These are phyloP conservation scores for Plectosphaerella plurivora DNA, from an alignment of 2,329 filamentous ascomycete species.

Conservation along the genomic window DNA sequence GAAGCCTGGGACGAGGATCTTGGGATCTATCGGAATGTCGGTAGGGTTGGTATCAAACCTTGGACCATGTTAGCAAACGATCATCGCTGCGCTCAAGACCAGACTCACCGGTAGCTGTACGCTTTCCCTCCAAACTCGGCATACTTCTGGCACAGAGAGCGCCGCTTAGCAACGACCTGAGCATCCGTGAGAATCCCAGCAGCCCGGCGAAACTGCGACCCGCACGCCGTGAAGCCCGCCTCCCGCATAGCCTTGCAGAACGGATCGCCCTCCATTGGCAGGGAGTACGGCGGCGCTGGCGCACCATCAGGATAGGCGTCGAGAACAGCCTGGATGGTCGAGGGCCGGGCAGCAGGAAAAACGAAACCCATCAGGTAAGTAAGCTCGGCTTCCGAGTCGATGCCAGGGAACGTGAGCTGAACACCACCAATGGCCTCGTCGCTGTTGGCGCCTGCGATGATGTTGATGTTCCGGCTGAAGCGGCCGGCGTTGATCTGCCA, in stretches of 20 bases:
- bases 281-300: slow-evolving; percentile 10
- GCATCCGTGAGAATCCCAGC: slow-evolving; percentile 12
- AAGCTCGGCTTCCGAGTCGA: slow-evolving; percentile 8
- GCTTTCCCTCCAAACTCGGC: slow-evolving; percentile 9
- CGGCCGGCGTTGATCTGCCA: slow-evolving; percentile 3
- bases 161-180: slow-evolving; percentile 4
- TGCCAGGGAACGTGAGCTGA: neutral
- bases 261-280: slow-evolving; percentile 3
- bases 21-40: slow-evolving; percentile 7
- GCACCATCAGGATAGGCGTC: slow-evolving; percentile 8
- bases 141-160: slow-evolving; percentile 5
- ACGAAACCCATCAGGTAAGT: neutral
- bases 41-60: slow-evolving; percentile 17
- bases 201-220: slow-evolving; percentile 9
- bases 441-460: slow-evolving; percentile 6
- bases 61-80: too few relatives aligned
- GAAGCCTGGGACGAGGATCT: slow-evolving; percentile 10
- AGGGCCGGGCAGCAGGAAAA: slow-evolving; percentile 7
- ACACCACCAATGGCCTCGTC: slow-evolving; percentile 3
- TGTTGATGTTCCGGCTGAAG: neutral
- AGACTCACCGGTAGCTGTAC: slow-evolving; percentile 11
- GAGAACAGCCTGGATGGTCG: slow-evolving; percentile 7
- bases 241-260: slow-evolving; percentile 10
- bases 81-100: too few relatives aligned
- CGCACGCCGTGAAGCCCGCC: slow-evolving; percentile 7